These are phyloP conservation scores for Trypanosoma cruzi DNA, from an alignment of 208 protist species.

Conservation along the genomic window DNA sequence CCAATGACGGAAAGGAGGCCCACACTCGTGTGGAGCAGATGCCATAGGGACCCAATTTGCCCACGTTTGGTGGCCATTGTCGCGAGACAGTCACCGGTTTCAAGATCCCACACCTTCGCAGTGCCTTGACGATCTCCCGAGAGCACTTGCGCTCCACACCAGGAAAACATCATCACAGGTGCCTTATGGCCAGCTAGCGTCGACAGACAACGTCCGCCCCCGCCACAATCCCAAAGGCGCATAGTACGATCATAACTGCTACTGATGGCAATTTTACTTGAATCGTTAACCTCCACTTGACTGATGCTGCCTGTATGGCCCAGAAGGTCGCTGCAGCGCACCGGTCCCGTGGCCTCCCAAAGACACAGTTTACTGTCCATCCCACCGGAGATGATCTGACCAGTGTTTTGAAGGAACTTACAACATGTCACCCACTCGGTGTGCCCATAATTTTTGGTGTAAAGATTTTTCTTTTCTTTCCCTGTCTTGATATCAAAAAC, in stretches of 20 bases:
- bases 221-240: slow-evolving; percentile 70
- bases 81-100: slow-evolving; percentile 44
- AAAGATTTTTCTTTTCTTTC: slow-evolving; percentile 64
- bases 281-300: slow-evolving; percentile 67
- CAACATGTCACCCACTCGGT: slow-evolving; percentile 91
- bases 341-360: slow-evolving; percentile 54
- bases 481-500: slow-evolving; percentile 74
- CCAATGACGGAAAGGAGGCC: slow-evolving; percentile 60
- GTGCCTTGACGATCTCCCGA: slow-evolving; percentile 83
- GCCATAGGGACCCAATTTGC: slow-evolving; percentile 63
- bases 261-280: slow-evolving; percentile 43
- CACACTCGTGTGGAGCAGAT: slow-evolving; percentile 37
- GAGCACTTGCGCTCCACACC: slow-evolving; percentile 55
- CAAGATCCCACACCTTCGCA: slow-evolving; percentile 77
- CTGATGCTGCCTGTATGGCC: slow-evolving; percentile 84
- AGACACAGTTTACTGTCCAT: slow-evolving; percentile 93
- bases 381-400: slow-evolving; percentile 80
- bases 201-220: slow-evolving; percentile 41
- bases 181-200: slow-evolving; percentile 73
- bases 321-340: slow-evolving; percentile 77
- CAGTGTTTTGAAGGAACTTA: slow-evolving; percentile 55
- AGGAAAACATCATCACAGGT: slow-evolving; percentile 81
- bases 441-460: slow-evolving; percentile 79
- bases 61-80: slow-evolving; percentile 68
- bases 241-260: slow-evolving; percentile 88